Evolutionary conservation across 805 yeast species (phyloP).

Genomic region (Metschnikowia anglica): DNA sequence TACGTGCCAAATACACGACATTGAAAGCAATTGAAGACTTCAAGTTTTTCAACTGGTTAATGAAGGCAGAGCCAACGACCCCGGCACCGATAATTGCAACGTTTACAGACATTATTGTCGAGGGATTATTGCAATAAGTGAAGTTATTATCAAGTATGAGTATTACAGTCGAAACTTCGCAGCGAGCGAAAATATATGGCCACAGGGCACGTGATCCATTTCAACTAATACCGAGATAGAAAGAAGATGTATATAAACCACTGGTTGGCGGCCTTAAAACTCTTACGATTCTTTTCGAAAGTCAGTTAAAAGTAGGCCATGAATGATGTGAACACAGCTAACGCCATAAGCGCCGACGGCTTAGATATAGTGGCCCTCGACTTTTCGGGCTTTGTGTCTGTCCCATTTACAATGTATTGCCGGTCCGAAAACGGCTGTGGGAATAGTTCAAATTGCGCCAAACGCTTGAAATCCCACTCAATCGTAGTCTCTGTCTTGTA

Average conservation of each 20-base stretch:
- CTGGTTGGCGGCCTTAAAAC: too few species aligned
- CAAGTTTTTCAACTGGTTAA: slow-evolving; percentile 70
- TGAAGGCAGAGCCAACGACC: slow-evolving; percentile 90
- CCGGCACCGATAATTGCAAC: slow-evolving; percentile 71
- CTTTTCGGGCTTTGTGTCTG: too few species aligned
- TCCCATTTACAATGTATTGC: slow-evolving; percentile 34
- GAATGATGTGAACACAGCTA: too few species aligned
- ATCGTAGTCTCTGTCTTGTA: slow-evolving; percentile 64
- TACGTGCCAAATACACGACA: slow-evolving; percentile 73
- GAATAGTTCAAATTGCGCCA: slow-evolving; percentile 51
- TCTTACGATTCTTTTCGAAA: too few species aligned
- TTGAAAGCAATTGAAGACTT: slow-evolving; percentile 66
- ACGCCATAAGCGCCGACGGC: too few species aligned
- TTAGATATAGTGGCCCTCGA: too few species aligned
- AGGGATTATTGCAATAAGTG: neutral
- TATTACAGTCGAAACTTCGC: slow-evolving; percentile 2
- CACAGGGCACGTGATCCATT: slow-evolving; percentile 10
- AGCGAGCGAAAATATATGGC: slow-evolving; percentile 4
- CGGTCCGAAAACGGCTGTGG: slow-evolving; percentile 54
- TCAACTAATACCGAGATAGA: neutral
- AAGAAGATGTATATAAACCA: too few species aligned
- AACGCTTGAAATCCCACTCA: slow-evolving; percentile 63
- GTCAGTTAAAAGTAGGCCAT: too few species aligned
- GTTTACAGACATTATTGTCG: slow-evolving; percentile 34
- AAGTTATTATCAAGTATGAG: neutral